Evolutionary conservation across 352 stramenopile genomes (phyloP), one percentile per base, ranked within the genome.

Genomic region (Globisporangium yorkense): DNA sequence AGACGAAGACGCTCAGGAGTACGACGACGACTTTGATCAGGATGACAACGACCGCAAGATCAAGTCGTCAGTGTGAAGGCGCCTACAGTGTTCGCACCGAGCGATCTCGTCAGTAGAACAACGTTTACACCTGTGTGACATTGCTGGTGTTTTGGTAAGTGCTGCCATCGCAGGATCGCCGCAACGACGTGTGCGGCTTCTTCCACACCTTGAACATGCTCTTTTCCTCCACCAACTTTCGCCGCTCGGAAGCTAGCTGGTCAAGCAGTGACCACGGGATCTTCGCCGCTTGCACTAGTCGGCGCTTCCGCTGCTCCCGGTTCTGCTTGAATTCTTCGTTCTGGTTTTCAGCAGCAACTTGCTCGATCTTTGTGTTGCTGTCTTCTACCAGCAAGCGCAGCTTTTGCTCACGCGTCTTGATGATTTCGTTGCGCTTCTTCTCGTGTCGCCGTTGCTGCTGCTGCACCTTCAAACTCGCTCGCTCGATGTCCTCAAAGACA

Each of bases 181-280:
- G 49, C 40, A 62, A 33, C 0, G 56, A 40, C 4, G 51, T 33
- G 29, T 60, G 58, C 1, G 63, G 12, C 49, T 72, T 84, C 9
- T 62, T 60, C 80, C 78, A 88, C 1, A 70, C 58, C 49, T 80
- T 75, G 57, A 87, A 89, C 51, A 89, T 71, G 0, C 63, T 59
- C 51, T 84, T 87, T 58, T 89, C 83, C 13, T 77, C 68, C 5
- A 72, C 74, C 6, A 88, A 47, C 35, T 73, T 72, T 29, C 66
- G 60, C 0, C 70, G 65, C 29, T 90, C 77, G 6, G 68, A 70
- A 2, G 70, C 66, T 12, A 92, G 29, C 29, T 89, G 69, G 33
- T 93, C 83, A 0, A 93, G 63, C 5, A 93, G 59, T 49, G 85
- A 64, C 80, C 83, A 91, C 29, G 83, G 81, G 29, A 91, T 74